Evolutionary conservation across 176 grass and related monocot genomes (phyloP).

Genomic region (Chrysopogon serrulatus): DNA sequence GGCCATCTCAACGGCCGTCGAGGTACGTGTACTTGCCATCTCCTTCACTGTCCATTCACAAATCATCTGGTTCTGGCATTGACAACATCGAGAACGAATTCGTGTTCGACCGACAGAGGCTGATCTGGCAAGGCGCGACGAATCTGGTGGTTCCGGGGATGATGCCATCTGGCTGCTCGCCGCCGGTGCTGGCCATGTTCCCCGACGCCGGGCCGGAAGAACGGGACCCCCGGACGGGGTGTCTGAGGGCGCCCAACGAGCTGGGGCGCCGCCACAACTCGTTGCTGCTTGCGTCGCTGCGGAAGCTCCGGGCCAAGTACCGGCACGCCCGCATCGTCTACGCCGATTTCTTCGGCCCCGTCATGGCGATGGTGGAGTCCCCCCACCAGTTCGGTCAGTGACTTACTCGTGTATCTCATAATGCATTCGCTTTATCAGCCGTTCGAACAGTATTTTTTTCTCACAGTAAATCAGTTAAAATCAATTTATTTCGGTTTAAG

Average conservation of each 20-base stretch:
- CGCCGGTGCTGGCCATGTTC: constrained; percentile 18
- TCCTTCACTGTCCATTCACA: neutral
- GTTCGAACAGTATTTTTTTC: too few species aligned
- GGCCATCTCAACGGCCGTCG: neutral
- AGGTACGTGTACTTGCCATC: neutral
- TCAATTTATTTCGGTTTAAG: too few species aligned
- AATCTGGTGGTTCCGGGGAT: constrained; percentile 41
- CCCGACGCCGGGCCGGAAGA: neutral
- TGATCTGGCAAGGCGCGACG: constrained; percentile 39
- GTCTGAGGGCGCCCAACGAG: constrained; percentile 23
- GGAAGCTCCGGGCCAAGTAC: neutral
- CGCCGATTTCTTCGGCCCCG: constrained; percentile 30
- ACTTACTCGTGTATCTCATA: too few species aligned
- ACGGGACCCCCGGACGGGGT: constrained; percentile 15
- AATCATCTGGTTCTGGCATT: neutral
- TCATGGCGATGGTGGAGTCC: neutral
- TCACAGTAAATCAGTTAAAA: too few species aligned
- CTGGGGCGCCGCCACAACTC: constrained; percentile 28
- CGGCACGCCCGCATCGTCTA: constrained; percentile 33
- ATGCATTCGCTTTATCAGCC: too few species aligned
- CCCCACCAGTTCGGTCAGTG: neutral
- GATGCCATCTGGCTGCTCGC: constrained; percentile 51
- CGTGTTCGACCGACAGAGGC: neutral
- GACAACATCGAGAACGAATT: too few species aligned
- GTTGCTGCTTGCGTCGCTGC: neutral